Evolutionary conservation across 768 basidiomycete genomes (phyloP).

Genomic region (Agaricus sinodeliciosus): DNA sequence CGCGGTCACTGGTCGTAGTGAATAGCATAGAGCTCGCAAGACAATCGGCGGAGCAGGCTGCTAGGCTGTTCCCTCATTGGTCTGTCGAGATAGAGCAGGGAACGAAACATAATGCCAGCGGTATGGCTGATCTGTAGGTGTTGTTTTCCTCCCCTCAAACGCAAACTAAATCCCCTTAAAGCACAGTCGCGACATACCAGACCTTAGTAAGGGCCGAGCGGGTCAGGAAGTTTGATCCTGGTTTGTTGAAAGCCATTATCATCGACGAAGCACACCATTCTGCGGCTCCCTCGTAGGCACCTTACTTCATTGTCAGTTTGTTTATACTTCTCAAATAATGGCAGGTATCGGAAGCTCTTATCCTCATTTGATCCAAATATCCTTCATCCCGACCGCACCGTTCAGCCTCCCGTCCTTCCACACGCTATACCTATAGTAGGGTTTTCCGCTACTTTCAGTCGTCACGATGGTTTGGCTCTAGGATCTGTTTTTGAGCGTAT

Average conservation of each 20-base stretch:
- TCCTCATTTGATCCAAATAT: constrained; percentile 74
- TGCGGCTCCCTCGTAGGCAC: constrained; percentile 76
- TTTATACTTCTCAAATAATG: background rate
- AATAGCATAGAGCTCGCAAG: constrained; percentile 85
- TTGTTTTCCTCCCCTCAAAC: background rate
- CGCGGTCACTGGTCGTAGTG: constrained; percentile 73
- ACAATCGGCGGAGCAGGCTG: constrained; percentile 75
- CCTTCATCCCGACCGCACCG: constrained; percentile 40
- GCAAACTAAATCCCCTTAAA: constrained; percentile 18
- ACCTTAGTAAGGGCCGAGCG: constrained; percentile 62
- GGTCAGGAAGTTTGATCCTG: constrained; percentile 70
- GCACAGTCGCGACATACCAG: constrained; percentile 88
- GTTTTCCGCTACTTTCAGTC: constrained; percentile 91
- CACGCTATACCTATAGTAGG: constrained; percentile 79
- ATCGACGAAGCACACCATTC: constrained; percentile 96
- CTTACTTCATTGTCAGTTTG: background rate
- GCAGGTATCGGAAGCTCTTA: constrained; percentile 74
- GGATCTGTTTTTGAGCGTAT: constrained; percentile 86
- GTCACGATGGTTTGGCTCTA: constrained; percentile 86
- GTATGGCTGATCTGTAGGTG: constrained; percentile 78
- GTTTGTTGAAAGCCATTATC: constrained; percentile 64
- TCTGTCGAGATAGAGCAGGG: constrained; percentile 93
- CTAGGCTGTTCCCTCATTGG: constrained; percentile 61
- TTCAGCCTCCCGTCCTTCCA: constrained; percentile 27
- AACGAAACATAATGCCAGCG: constrained; percentile 62